phyloP scores from a whole-genome alignment of 305 asterid genomes.

The Vinca major region DNA sequence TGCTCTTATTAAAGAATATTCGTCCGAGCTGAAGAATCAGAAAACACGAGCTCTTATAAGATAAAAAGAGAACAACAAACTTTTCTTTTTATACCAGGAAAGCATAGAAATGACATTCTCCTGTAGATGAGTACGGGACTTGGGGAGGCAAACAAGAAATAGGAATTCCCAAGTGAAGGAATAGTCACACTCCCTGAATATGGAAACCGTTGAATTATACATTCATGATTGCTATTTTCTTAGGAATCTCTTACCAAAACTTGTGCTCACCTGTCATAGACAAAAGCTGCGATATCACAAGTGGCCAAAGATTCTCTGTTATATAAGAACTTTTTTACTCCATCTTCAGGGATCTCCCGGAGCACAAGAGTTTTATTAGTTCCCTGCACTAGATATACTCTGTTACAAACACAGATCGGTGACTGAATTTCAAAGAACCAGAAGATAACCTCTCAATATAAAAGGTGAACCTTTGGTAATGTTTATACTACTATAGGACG shows the following conservation, averaged over 20 bases:
- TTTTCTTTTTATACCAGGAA: neutral
- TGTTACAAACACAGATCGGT: neutral
- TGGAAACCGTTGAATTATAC: neutral
- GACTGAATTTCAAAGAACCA: constrained; percentile 10
- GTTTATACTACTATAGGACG: neutral
- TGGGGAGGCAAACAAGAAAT: neutral
- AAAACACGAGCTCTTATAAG: neutral
- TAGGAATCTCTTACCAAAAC: neutral
- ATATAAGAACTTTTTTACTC: constrained; percentile 50
- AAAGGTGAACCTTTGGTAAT: neutral
- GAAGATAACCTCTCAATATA: neutral
- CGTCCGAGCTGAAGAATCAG: constrained; percentile 54
- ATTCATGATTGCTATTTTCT: neutral
- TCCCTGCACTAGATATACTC: constrained; percentile 44
- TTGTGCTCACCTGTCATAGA: constrained; percentile 70
- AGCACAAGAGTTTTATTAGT: constrained; percentile 66
- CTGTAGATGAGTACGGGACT: neutral
- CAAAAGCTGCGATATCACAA: constrained; percentile 86
- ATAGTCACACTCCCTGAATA: neutral
- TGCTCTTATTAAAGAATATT: constrained; percentile 64
- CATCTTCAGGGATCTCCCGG: constrained; percentile 87
- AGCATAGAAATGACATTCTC: neutral
- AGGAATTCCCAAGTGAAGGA: constrained; percentile 1
- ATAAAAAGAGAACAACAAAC: neutral
- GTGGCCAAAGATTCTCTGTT: constrained; percentile 68